Evolutionary conservation across 208 protist genomes (phyloP).

Genomic region (Leishmania gerbilli): DNA sequence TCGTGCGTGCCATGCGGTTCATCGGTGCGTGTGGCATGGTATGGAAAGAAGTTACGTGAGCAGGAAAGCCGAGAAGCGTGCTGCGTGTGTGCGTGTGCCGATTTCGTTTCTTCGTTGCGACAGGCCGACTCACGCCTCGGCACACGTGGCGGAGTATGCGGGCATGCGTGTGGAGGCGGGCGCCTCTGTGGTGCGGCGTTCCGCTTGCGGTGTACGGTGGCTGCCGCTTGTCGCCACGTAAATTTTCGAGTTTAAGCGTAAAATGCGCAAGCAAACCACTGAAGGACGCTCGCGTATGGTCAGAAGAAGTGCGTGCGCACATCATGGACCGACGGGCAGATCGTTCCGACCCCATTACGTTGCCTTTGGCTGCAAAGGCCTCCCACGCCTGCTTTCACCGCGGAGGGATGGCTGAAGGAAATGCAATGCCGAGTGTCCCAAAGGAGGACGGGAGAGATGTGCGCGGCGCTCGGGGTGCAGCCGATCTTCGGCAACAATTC

Average conservation of each 20-base stretch:
- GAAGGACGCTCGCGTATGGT: neutral
- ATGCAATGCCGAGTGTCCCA: neutral
- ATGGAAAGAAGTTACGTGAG: conserved; percentile 38
- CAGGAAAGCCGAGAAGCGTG: neutral
- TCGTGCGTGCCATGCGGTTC: conserved; percentile 44
- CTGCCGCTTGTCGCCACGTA: neutral
- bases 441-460: neutral
- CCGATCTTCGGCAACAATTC: neutral
- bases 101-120: neutral
- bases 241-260: neutral
- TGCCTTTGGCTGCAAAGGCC: neutral
- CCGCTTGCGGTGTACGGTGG: neutral
- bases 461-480: neutral
- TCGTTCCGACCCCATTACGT: neutral
- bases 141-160: neutral
- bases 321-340: neutral
- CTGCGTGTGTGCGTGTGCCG: neutral
- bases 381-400: neutral
- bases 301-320: neutral
- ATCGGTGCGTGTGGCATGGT: conserved; percentile 70
- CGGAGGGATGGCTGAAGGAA: neutral
- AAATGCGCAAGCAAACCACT: neutral
- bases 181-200: neutral
- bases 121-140: neutral
- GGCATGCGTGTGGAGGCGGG: neutral